Evolutionary conservation across 2,329 filamentous ascomycete genomes (phyloP), one percentile per base, ranked within the genome.

Genomic region (Huntiella savannae): DNA sequence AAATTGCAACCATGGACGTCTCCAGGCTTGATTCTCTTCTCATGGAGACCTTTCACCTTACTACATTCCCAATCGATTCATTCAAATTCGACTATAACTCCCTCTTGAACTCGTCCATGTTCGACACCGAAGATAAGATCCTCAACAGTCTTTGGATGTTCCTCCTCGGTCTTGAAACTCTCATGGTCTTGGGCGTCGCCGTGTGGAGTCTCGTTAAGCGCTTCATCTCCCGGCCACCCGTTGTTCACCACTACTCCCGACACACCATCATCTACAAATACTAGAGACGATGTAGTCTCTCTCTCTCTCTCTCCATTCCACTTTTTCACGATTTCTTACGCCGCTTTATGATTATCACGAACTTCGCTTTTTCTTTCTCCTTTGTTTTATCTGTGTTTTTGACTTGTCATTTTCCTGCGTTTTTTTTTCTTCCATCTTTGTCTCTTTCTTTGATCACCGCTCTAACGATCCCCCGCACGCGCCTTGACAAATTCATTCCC

Each of bases 101-200:
- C 22, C 22, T 28, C 22, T 28, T 28, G 22, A 28, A 28, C 22
- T 33, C 28, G 13, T 46, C 48, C n/a, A 49, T 49, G 48, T 56
- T 54, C 37, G 57, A 56, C 45, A 53, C 60, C 49, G 58, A 65
- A 49, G 58, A 61, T 48, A 55, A 56, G 43, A 58, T 68, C 33
- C 56, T 69, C 40, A 68, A 70, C 58, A 57, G 59, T 33, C 53
- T 69, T 41, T 69, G 67, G 64, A 59, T 69, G 41, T 61, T 63
- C 36, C 60, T 70, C n/a, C 55, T 69, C 36, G 60, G 60, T 13
- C 53, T 69, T 33, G 64, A 70, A 51, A 60, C 63, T 13, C 49
- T 65, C 38, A 62, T 69, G 58, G 62, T 70, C 3, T 49, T 65
- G 28, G 58, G 60, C 7, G 62, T 67, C 10, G 58, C 57, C 17